Evolutionary conservation across 768 basidiomycete genomes (phyloP), one percentile per base, ranked within the genome.

Genomic region (Amanita jacksonii): DNA sequence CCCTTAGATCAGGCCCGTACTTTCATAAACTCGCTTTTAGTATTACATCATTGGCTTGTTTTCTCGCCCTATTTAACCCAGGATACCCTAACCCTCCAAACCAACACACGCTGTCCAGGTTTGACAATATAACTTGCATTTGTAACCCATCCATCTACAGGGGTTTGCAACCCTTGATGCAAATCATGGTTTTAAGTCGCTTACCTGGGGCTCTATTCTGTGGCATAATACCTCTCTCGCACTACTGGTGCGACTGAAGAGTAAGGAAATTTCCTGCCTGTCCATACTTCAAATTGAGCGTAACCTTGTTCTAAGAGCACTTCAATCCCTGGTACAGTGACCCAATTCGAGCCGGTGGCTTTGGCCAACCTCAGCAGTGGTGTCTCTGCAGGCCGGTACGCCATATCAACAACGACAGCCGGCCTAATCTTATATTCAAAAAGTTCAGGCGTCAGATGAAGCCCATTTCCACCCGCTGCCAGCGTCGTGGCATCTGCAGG

Each of bases 291-390:
- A 57, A 89, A 90, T 59, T 93, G 91, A 35, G 73, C 74, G 60
- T 79, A 91, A 1, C 87, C 92, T 57, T 96, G 92, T 66, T 91
- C 85, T 20, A 96, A 67, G 38, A 97, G 63, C 39, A 93, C 82
- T 52, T 90, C 85, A 8, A 94, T 63, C 0, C 93, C 92, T 39
- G 71, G 72, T n/a, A 91, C 83, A 3, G 67, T 62, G 8, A 60
- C 66, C 92, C 92, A 94, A 25, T 72, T 67, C 22, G 59, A 49
- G 5, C 66, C 67, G 18, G 57, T 62, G 30, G 58, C 54, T 52
- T 72, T 68, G 3, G 89, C 92, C 10, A 94, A 62, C 41, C 60
- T 57, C 19, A 97, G 63, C 43, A 99, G 60, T 0, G 92, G 82
- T 10, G 94, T 98, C 52, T 79, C 73, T 3, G 81, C 76, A 0